Base-by-base conservation (phyloP, 2,329 filamentous ascomycete genomes). In the Thelonectria discophora region DNA sequence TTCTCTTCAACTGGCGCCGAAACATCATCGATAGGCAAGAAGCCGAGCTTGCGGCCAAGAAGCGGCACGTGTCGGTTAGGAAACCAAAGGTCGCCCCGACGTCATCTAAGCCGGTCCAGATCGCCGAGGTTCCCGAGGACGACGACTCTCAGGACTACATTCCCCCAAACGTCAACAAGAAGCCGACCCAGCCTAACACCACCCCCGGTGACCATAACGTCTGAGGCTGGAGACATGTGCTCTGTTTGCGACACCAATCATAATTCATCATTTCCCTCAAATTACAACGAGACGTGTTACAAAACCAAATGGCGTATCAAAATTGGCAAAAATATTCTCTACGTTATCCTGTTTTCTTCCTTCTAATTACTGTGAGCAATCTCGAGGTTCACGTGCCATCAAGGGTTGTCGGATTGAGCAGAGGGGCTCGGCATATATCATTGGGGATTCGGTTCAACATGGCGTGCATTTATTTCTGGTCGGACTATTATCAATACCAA, bases 1-100 rank as follows among this genome's bases (percentile, higher is more conserved):
- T 71, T 27, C 72, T 74, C 2, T 80, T 80, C 58, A 66, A 74
- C 49, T 76, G 74, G 74, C 70, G 71, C 46, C 66, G 65, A 58
- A 60, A 67, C 9, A 60, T 65, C 37, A 57, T 62, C 4, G 34
- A 42, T 11, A 71, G 71, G 65, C 68, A 69, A 60, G 24, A 55
- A 53, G 51, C 34, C 12, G 45, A 32, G 21, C 32, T 42, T n/a
- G 56, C 56, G 5, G 32, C 32, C 32, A 34, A 9, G 32, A 20
- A 45, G 37, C 45, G 55, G 24, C 61, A 65, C 52, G 15, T 60
- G n/a, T 46, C 47, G n/a, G 40, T 55, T 20, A 34, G 52, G 15
- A 47, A 17, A 15, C 39, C 53, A 7, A 24, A 27, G 9, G 18
- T 40, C n/a, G 20, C n/a, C 20, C 47, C 13, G 10, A 9, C 4